These are phyloP conservation scores for Fraxinus excelsior DNA, from an alignment of 257 asterid genomes.

Conservation along the genomic window DNA sequence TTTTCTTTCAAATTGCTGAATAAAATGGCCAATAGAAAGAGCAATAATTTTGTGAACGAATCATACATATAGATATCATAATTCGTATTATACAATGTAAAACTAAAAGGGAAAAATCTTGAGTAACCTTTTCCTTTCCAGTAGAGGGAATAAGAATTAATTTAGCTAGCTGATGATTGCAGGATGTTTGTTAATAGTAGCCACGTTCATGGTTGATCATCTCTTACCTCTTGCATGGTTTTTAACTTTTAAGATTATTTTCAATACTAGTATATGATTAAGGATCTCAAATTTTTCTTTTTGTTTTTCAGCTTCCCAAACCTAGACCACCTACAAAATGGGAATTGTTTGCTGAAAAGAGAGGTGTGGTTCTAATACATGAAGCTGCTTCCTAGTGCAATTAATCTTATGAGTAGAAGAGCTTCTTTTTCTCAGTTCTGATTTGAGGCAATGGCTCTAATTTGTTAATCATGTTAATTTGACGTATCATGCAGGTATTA, in stretches of 20 bases:
- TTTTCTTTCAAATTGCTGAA: neutral
- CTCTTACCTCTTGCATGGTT: conserved; percentile 6
- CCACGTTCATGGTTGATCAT: neutral
- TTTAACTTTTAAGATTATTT: neutral
- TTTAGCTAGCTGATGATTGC: neutral
- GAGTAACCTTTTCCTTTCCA: neutral
- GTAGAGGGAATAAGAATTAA: neutral
- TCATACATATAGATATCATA: conserved; percentile 5
- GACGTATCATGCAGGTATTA: conserved; percentile 59
- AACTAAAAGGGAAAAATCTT: neutral
- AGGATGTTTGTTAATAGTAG: neutral
- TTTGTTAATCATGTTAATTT: conserved; percentile 11
- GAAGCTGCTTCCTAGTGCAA: neutral
- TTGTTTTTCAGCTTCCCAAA: conserved; percentile 71
- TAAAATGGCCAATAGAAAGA: conserved; percentile 7
- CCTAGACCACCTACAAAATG: conserved; percentile 93
- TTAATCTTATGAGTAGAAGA: neutral
- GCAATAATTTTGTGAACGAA: neutral
- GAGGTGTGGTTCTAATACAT: conserved; percentile 51
- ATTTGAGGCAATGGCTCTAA: neutral
- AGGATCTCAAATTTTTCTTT: conserved; percentile 14
- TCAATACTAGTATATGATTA: conserved; percentile 7
- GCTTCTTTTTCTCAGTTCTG: conserved; percentile 18
- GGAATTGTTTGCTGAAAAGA: conserved; percentile 87
- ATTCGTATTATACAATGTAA: neutral